Base-by-base conservation (phyloP, 2,329 filamentous ascomycete genomes). In the Talaromyces sp. region DNA sequence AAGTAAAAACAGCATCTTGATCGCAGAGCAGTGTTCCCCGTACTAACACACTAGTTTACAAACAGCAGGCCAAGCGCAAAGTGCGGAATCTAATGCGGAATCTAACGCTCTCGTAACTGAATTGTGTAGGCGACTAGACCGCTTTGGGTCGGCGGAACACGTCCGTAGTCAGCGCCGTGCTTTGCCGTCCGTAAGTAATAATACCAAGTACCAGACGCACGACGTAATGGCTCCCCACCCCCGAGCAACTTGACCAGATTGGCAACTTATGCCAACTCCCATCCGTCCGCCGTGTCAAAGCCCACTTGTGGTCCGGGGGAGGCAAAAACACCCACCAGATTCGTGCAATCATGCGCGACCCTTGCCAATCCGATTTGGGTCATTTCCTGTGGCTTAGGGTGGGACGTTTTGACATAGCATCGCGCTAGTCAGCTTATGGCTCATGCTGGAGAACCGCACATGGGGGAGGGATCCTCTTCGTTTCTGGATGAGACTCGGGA, bases 391-490 rank as follows among this genome's bases (percentile, higher is more conserved):
- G 50, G 50, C 50, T 25, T 37, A 3, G 33, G 10, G 52, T 56
- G 52, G 52, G 52, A 22, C 52, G 31, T 56, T 56, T 56, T 37
- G 52, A 56, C 52, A 56, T 8, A 39, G 19, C 49, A 33, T 52
- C 9, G 7, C 49, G 49, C 49, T 52, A 52, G 15, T 31, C 9
- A 52, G 27, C 27, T n/a, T 31, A 25, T 22, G 31, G 57, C 57
- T 60, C 27, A 41, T 22, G 45, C 41, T 62, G 60, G 60, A 54
- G 60, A 41, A 27, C 3, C 35, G 60, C 50, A 33, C 60, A 62
- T 63, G 61, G 61, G 50, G 61, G 61, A 54, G 45, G 61, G 61
- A 57, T 63, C 61, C 61, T 63, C 52, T 19, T 57, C 22, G 19
- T 27, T 59, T 45, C 39, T 39, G 54, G 56, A 43, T 43, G 22